phyloP scores from a whole-genome alignment of 306 rosid genomes.

The Rosa multiflora region DNA sequence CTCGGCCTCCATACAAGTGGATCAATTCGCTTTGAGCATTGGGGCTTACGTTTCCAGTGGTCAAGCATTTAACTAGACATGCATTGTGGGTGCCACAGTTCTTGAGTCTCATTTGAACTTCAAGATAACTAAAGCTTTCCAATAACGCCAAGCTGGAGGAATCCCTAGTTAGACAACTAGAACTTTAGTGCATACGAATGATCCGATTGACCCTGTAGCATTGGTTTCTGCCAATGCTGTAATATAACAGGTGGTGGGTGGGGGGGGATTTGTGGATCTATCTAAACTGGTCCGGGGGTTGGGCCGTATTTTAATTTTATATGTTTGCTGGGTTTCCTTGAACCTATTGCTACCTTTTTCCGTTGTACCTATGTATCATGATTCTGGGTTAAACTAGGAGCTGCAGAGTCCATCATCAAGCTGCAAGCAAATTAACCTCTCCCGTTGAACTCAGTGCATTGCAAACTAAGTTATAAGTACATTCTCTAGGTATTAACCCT shows the following conservation, averaged over 20 bases:
- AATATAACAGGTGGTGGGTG: too few species aligned
- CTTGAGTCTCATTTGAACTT: neutral
- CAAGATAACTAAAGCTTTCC: neutral
- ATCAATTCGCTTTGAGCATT: too few species aligned
- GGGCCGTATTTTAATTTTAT: too few species aligned
- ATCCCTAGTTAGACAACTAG: neutral
- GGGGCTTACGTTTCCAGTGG: too few species aligned
- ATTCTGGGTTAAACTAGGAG: neutral
- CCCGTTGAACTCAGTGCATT: conserved; percentile 44
- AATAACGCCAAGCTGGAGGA: neutral
- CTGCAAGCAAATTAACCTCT: conserved; percentile 23
- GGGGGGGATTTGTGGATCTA: too few species aligned
- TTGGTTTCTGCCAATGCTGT: too few species aligned
- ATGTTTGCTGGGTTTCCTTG: neutral
- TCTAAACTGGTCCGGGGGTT: too few species aligned
- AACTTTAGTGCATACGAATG: neutral
- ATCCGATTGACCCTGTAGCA: neutral
- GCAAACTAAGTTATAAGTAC: conserved; percentile 66
- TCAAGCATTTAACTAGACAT: too few species aligned
- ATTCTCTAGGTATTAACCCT: conserved; percentile 74
- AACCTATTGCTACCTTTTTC: neutral
- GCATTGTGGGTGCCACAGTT: too few species aligned
- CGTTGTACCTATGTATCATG: neutral
- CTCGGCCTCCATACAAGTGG: too few species aligned
- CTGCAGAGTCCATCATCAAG: conserved; percentile 25